Conservation (phyloP, 352 stramenopile genomes). For the Phytopythium sindhum region DNA sequence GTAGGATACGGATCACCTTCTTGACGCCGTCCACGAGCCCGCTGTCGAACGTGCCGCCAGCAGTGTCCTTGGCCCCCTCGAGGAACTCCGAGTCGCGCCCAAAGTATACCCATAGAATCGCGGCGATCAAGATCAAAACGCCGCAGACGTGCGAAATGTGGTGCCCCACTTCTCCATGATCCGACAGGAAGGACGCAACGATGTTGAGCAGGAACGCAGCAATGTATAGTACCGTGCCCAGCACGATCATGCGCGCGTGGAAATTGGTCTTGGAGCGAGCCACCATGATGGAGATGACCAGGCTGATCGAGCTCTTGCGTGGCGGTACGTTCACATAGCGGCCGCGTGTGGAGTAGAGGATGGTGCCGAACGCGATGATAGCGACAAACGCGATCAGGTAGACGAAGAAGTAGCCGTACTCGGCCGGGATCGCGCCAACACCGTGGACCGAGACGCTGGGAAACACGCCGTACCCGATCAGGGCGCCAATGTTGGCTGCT, state of each 20-base stretch:
- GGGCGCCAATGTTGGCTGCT: constrained; percentile 64
- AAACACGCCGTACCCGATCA: constrained; percentile 76
- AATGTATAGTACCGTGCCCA: constrained; percentile 35
- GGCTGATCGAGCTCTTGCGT: constrained; percentile 36
- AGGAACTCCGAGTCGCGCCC: constrained; percentile 47
- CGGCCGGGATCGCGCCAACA: constrained; percentile 44
- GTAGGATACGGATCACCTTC: constrained; percentile 42
- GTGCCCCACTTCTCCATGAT: constrained; percentile 32
- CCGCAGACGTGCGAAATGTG: constrained; percentile 45
- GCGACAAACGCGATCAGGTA: constrained; percentile 52
- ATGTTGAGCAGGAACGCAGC: constrained; percentile 50
- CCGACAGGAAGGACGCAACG: constrained; percentile 40
- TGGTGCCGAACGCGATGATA: constrained; percentile 33
- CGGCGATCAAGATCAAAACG: constrained; percentile 26
- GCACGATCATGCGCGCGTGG: constrained; percentile 32
- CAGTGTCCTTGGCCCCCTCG: constrained; percentile 30
- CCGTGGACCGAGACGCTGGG: constrained; percentile 70
- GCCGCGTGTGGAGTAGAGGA: constrained; percentile 36
- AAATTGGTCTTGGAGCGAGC: constrained; percentile 20
- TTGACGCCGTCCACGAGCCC: constrained; percentile 48
- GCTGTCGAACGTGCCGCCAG: constrained; percentile 36
- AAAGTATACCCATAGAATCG: constrained; percentile 44
- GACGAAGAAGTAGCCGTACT: constrained; percentile 76
- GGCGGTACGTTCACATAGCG: constrained; percentile 53
- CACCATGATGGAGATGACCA: constrained; percentile 35